Conservation (phyloP, 257 asterid species). For the Primulina tabacum region DNA sequence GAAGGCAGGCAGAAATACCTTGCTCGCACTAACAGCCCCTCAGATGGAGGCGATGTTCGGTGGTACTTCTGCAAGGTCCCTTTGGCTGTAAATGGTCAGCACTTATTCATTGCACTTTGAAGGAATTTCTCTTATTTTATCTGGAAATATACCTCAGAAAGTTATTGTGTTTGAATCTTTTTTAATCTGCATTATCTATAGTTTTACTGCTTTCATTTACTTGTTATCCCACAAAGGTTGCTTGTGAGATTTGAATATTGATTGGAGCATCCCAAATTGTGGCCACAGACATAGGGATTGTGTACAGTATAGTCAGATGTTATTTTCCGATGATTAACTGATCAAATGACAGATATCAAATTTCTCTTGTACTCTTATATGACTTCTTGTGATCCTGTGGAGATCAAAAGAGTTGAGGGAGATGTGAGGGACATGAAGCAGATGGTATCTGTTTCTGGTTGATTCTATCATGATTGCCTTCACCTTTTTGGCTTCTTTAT, state of each 20-base stretch:
- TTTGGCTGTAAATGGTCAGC: constrained; percentile 71
- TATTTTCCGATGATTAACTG: neutral
- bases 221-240: neutral
- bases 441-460: neutral
- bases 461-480: neutral
- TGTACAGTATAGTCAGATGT: neutral
- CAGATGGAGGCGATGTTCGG: constrained; percentile 89
- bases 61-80: constrained; percentile 94
- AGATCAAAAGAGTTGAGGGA: neutral
- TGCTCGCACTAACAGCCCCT: constrained; percentile 84
- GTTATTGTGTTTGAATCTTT: neutral
- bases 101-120: neutral
- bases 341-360: neutral
- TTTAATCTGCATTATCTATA: neutral
- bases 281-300: neutral
- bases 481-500: neutral
- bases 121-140: neutral
- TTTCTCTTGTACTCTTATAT: too few relatives aligned
- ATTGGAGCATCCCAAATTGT: too few relatives aligned
- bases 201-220: neutral
- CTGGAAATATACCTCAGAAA: neutral
- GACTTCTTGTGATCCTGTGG: neutral
- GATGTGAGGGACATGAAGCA: neutral
- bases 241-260: neutral
- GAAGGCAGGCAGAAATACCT: constrained; percentile 87